These are phyloP conservation scores for Cucurbita argyrosperma DNA, from an alignment of 306 rosid species.

Conservation along the genomic window DNA sequence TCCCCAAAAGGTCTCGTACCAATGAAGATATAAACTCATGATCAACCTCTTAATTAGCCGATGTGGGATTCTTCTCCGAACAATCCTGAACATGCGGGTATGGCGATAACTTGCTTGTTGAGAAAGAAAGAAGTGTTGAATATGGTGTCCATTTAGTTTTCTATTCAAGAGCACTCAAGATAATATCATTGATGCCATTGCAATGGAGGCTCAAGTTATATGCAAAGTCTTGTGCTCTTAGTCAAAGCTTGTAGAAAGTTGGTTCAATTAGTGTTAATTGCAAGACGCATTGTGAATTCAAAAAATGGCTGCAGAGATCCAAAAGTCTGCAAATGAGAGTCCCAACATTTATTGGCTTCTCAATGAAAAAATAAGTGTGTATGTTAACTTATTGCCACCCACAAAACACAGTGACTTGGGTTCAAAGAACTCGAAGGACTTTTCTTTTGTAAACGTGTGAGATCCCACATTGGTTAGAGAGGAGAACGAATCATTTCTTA, in stretches of 20 bases:
- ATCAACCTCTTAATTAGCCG: too few relatives aligned
- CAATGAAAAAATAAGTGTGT: background rate
- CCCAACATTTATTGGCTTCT: background rate
- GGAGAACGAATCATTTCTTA: too few relatives aligned
- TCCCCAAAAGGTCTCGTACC: too few relatives aligned
- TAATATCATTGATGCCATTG: background rate
- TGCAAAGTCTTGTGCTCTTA: background rate
- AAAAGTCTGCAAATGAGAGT: background rate
- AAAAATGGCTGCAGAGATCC: background rate
- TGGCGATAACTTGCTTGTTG: too few relatives aligned
- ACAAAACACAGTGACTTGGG: background rate
- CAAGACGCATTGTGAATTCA: background rate
- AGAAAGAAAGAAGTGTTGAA: background rate
- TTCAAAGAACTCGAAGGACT: background rate
- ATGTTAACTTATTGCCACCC: background rate
- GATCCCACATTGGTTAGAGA: too few relatives aligned
- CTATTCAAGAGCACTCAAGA: background rate
- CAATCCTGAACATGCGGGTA: too few relatives aligned
- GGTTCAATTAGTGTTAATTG: background rate
- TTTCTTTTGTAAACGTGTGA: background rate
- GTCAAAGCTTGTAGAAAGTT: background rate
- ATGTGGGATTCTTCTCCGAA: too few relatives aligned
- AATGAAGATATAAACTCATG: too few relatives aligned
- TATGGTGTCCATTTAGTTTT: background rate
- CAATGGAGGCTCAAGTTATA: background rate